These are phyloP conservation scores for Bryum argenteum DNA, from an alignment of 225 moss, liverwort and hornwort species.

Conservation along the genomic window DNA sequence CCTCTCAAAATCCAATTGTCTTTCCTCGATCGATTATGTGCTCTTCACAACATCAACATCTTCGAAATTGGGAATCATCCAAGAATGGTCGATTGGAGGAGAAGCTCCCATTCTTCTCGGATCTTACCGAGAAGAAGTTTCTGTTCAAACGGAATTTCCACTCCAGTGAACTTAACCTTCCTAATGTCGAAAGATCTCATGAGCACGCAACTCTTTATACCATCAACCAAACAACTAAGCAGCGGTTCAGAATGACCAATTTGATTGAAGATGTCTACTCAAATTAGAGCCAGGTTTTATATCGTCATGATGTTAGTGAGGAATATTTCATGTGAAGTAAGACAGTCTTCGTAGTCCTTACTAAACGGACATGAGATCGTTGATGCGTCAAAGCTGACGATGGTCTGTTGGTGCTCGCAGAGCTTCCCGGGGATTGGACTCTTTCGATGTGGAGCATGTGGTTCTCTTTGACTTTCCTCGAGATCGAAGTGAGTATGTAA, in stretches of 20 bases:
- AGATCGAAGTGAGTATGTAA: constrained; percentile 95
- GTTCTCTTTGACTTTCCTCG: constrained; percentile 94
- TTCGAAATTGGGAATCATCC: background rate
- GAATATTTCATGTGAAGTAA: too few relatives aligned
- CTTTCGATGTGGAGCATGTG: constrained; percentile 96
- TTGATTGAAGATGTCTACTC: too few relatives aligned
- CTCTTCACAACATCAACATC: too few relatives aligned
- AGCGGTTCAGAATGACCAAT: too few relatives aligned
- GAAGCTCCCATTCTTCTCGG: background rate
- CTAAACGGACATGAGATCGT: too few relatives aligned
- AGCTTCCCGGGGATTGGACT: constrained; percentile 95
- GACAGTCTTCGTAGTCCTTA: background rate
- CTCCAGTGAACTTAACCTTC: too few relatives aligned
- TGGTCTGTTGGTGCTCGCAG: constrained; percentile 46
- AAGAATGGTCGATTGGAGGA: background rate
- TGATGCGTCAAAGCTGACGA: background rate
- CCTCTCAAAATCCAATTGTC: constrained; percentile 10
- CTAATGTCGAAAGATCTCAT: background rate
- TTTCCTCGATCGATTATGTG: constrained; percentile 8
- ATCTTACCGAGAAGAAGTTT: background rate
- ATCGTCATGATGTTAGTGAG: too few relatives aligned
- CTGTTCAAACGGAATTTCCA: background rate
- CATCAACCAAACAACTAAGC: too few relatives aligned
- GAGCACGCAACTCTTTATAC: constrained; percentile 3
- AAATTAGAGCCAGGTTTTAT: too few relatives aligned